Conservation (phyloP, 2,329 filamentous ascomycete species). For the Coniosporium tulheliwenetii region DNA sequence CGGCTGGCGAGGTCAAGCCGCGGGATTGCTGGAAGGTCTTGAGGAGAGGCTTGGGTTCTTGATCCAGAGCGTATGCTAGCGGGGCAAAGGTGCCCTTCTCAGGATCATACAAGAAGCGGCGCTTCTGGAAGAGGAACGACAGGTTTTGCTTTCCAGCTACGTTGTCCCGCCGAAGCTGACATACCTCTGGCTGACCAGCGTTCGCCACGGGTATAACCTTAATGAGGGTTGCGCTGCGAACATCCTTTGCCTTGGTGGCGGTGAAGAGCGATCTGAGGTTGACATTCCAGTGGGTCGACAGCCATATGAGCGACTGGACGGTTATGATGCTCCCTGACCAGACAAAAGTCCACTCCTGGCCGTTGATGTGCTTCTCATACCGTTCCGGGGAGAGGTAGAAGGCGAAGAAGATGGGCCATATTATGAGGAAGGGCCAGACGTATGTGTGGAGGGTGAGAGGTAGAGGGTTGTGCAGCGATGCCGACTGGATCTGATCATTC, state of each 20-base stretch:
- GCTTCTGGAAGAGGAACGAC: constrained; percentile 96
- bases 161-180: constrained; percentile 61
- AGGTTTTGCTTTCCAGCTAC: constrained; percentile 59
- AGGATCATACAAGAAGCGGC: constrained; percentile 74
- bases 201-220: constrained; percentile 86
- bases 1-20: constrained; percentile 58
- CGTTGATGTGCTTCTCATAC: constrained; percentile 83
- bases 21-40: constrained; percentile 63
- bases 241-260: constrained; percentile 49
- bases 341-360: constrained; percentile 96
- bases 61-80: constrained; percentile 69
- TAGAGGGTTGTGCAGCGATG: constrained; percentile 77
- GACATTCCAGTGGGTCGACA: constrained; percentile 97
- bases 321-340: constrained; percentile 83
- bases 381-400: constrained; percentile 70
- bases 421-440: constrained; percentile 78
- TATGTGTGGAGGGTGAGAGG: constrained; percentile 72
- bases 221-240: constrained; percentile 69
- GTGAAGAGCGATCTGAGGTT: constrained; percentile 72
- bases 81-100: constrained; percentile 63
- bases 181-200: constrained; percentile 79
- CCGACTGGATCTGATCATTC: constrained; percentile 74
- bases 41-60: constrained; percentile 67
- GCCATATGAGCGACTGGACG: constrained; percentile 74
- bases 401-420: constrained; percentile 85